phyloP scores from a whole-genome alignment of 1,284 basidiomycete species.

The Leccinum solheimii region DNA sequence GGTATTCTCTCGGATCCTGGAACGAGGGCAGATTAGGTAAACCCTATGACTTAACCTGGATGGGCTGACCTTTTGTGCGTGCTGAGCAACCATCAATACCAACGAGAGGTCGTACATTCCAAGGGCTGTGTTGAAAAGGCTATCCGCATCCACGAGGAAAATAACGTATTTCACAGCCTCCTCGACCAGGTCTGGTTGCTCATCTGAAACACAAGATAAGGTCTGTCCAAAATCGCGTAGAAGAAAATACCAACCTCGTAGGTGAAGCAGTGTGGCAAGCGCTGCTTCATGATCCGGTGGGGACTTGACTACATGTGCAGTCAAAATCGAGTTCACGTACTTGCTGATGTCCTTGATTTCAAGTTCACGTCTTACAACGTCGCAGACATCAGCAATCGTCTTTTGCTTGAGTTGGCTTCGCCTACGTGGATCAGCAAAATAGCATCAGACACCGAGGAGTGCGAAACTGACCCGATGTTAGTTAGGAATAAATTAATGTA shows the following conservation, averaged over 20 bases:
- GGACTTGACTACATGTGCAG: constrained; percentile 88
- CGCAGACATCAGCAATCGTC: constrained; percentile 75
- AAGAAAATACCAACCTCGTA: constrained; percentile 59
- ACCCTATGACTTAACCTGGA: background rate
- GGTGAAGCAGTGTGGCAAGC: constrained; percentile 71
- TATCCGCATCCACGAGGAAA: constrained; percentile 93
- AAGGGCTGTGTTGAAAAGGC: constrained; percentile 90
- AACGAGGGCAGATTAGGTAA: constrained; percentile 9
- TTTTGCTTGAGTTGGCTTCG: constrained; percentile 55
- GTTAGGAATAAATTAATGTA: constrained; percentile 93
- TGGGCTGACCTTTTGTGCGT: constrained; percentile 83
- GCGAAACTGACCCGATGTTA: constrained; percentile 65
- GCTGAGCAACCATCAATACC: constrained; percentile 94
- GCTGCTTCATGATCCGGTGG: constrained; percentile 92
- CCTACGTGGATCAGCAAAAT: constrained; percentile 28
- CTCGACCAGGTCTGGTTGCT: constrained; percentile 78
- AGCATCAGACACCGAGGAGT: background rate
- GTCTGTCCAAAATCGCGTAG: background rate
- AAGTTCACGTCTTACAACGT: constrained; percentile 73
- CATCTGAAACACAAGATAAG: constrained; percentile 45
- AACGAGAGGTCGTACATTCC: constrained; percentile 99
- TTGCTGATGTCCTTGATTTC: constrained; percentile 71
- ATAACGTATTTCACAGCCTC: constrained; percentile 99
- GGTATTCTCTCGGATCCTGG: constrained; percentile 96
- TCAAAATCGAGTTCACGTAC: constrained; percentile 91